Percentiles rank a stretch among this genome's conserved stretches.
Conservation (phyloP, 164 flowering plant genomes). For the Taxillus chinensis region DNA sequence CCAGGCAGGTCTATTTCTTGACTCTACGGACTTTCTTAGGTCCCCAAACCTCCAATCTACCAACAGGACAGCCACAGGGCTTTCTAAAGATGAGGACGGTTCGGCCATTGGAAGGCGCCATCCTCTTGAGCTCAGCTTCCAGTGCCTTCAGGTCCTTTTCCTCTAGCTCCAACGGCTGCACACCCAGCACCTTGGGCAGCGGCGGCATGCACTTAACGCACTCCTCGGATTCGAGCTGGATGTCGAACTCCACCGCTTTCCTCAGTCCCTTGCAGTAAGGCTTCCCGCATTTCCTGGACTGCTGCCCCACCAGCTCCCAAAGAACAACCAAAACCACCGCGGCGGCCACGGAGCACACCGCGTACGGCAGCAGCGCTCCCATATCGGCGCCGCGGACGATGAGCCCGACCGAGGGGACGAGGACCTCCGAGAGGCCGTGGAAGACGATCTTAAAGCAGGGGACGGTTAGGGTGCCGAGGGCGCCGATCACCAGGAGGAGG, state of each 20-base stretch:
- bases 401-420: constrained; percentile 14
- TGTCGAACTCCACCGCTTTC: constrained; percentile 51
- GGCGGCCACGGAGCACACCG: constrained; percentile 18
- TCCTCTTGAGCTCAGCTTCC: constrained; percentile 46
- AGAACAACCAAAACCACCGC: constrained; percentile 16
- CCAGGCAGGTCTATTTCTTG: constrained; percentile 26
- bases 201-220: constrained; percentile 37
- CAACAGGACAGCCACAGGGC: constrained; percentile 49
- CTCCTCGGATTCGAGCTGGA: constrained; percentile 56
- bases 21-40: constrained; percentile 36
- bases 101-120: constrained; percentile 60
- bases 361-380: constrained; percentile 27
- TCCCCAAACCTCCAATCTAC: constrained; percentile 65
- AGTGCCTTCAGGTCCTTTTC: constrained; percentile 48
- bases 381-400: constrained; percentile 16
- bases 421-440: constrained; percentile 14
- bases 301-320: constrained; percentile 30
- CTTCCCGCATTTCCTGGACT: constrained; percentile 40
- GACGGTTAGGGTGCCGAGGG: constrained; percentile 23
- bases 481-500: constrained; percentile 26
- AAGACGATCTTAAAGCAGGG: constrained; percentile 32
- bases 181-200: constrained; percentile 16
- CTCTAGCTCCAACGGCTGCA: constrained; percentile 30
- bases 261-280: constrained; percentile 47
- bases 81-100: constrained; percentile 51